Evolutionary conservation across 805 yeast species (phyloP).

Genomic region (Candida tammaniensis): DNA sequence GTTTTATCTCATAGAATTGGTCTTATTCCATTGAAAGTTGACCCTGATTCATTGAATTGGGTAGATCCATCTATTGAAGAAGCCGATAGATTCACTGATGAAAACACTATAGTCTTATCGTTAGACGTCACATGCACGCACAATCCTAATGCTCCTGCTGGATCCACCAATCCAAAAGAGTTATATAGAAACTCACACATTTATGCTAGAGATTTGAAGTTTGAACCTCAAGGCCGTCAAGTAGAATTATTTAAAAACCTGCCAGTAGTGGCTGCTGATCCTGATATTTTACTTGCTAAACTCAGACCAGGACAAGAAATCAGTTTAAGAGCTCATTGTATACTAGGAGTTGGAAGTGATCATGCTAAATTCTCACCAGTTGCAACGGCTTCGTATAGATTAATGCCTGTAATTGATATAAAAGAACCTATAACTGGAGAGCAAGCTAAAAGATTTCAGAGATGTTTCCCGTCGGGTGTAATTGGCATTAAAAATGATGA

Average conservation of each 20-base stretch:
- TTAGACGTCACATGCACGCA: conserved; percentile 81
- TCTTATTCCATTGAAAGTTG: conserved; percentile 82
- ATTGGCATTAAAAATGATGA: conserved; percentile 68
- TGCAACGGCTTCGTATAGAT: conserved; percentile 91
- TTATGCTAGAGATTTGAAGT: conserved; percentile 85
- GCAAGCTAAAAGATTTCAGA: conserved; percentile 74
- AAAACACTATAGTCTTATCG: conserved; percentile 82
- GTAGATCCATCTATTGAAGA: conserved; percentile 63
- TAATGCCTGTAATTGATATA: conserved; percentile 84
- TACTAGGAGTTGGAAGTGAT: conserved; percentile 88
- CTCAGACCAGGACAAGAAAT: conserved; percentile 97
- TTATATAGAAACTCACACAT: conserved; percentile 81
- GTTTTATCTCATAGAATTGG: conserved; percentile 96
- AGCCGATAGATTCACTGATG: conserved; percentile 71
- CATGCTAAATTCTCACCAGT: conserved; percentile 99
- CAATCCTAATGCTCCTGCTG: conserved; percentile 79
- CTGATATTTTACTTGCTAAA: conserved; percentile 86
- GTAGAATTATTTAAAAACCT: conserved; percentile 60
- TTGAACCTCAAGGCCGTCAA: conserved; percentile 91
- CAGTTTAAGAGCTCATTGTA: conserved; percentile 82
- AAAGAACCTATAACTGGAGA: conserved; percentile 70
- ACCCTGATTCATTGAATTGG: conserved; percentile 89
- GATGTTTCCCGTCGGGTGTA: conserved; percentile 93
- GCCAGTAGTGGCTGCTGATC: conserved; percentile 79
- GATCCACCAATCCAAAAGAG: conserved; percentile 76